Conservation (phyloP, 1,139 yeast species). For the Geotrichum bryndzae region DNA sequence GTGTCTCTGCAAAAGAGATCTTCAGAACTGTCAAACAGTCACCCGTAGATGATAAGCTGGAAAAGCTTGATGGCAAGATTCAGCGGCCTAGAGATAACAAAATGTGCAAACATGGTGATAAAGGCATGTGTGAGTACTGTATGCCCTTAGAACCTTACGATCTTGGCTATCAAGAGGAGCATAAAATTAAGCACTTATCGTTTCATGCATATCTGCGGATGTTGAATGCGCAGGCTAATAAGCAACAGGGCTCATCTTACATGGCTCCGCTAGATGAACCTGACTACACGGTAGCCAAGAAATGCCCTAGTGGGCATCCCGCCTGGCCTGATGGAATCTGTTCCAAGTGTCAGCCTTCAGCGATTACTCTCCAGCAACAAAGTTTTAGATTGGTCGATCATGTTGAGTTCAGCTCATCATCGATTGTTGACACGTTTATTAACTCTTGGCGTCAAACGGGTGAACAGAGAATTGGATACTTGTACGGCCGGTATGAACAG, state of each 20-base stretch:
- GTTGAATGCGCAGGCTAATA: conserved; percentile 63
- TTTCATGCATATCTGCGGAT: conserved; percentile 79
- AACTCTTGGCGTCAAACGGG: conserved; percentile 91
- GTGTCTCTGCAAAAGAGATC: conserved; percentile 20
- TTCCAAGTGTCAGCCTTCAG: conserved; percentile 95
- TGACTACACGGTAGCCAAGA: conserved; percentile 53
- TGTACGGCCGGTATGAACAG: conserved; percentile 74
- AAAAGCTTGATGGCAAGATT: conserved; percentile 66
- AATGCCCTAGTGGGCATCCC: conserved; percentile 75
- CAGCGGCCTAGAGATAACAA: conserved; percentile 49
- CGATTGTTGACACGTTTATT: conserved; percentile 71
- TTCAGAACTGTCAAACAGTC: conserved; percentile 34
- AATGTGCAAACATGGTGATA: conserved; percentile 81
- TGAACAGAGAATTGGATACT: conserved; percentile 74
- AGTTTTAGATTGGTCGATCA: conserved; percentile 94
- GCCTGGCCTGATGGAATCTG: conserved; percentile 95
- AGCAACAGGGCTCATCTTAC: conserved; percentile 58
- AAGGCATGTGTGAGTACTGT: conserved; percentile 97
- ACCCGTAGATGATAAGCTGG: conserved; percentile 63
- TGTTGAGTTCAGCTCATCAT: conserved; percentile 76
- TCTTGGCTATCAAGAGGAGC: conserved; percentile 60
- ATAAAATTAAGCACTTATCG: conserved; percentile 81
- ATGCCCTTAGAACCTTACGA: conserved; percentile 97
- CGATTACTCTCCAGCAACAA: conserved; percentile 87
- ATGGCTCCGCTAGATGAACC: conserved; percentile 78